Evolutionary conservation across 78 protist genomes (phyloP).

Genomic region (Monosiga brevicollis): DNA sequence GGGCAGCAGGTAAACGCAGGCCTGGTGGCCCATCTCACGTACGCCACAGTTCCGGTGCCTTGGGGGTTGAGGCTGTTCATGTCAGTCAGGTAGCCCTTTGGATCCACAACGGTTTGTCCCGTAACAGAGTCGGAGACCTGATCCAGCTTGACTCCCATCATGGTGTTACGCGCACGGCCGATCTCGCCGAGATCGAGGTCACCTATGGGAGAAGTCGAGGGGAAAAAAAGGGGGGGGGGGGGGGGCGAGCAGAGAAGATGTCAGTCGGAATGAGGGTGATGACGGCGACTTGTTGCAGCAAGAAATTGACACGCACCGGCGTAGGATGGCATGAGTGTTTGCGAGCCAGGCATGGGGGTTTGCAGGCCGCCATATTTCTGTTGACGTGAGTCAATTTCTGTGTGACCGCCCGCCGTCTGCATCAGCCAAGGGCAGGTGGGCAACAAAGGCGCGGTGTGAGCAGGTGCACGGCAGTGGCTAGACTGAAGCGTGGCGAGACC

Average conservation of each 20-base stretch:
- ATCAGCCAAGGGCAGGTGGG: too few species aligned
- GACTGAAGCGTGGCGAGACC: neutral
- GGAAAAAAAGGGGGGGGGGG: too few species aligned
- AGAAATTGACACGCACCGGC: too few species aligned
- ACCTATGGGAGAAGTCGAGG: too few species aligned
- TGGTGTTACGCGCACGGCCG: constrained; percentile 60
- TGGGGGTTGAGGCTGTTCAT: constrained; percentile 37
- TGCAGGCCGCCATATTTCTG: neutral
- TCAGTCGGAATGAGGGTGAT: too few species aligned
- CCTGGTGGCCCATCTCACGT: neutral
- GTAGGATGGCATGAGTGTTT: neutral
- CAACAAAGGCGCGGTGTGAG: too few species aligned
- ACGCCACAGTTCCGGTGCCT: constrained; percentile 43
- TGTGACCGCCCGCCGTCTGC: neutral
- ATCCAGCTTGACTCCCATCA: constrained; percentile 51
- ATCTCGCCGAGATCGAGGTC: constrained; percentile 56
- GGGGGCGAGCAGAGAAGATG: too few species aligned
- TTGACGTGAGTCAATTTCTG: neutral
- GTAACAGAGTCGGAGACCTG: constrained; percentile 63
- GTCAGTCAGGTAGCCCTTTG: constrained; percentile 80
- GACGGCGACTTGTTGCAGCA: too few species aligned
- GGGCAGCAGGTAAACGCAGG: neutral
- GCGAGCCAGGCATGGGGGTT: neutral
- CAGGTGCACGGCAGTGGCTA: neutral
- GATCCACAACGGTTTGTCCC: constrained; percentile 90